Conservation (phyloP, 2,329 filamentous ascomycete genomes). For the Nigrograna mackinnonii region DNA sequence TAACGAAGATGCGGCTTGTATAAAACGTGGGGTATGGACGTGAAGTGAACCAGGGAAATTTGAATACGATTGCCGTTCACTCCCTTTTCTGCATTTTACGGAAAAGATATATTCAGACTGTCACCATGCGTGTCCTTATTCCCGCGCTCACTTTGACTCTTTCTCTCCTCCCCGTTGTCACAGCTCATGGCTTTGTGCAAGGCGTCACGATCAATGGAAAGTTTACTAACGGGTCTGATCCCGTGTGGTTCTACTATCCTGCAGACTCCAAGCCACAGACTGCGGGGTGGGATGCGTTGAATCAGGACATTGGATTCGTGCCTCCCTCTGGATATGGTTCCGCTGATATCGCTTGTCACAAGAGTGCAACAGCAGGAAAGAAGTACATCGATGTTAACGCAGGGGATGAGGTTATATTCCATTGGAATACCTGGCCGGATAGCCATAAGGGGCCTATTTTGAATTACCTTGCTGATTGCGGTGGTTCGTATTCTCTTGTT, state of each 20-base stretch:
- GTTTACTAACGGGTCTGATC: slow-evolving; percentile 33
- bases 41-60: no score
- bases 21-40: no score
- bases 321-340: slow-evolving; percentile 27
- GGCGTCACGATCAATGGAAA: slow-evolving; percentile 23
- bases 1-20: no score
- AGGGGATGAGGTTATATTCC: slow-evolving; percentile 34
- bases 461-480: slow-evolving; percentile 42
- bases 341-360: slow-evolving; percentile 43
- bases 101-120: no score
- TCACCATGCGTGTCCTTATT: slow-evolving; percentile 8
- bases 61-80: no score
- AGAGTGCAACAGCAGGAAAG: slow-evolving; percentile 36
- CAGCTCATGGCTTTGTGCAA: slow-evolving; percentile 36
- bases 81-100: no score
- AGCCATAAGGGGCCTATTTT: slow-evolving; percentile 43
- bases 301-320: slow-evolving; percentile 43
- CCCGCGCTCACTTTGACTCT: slow-evolving; percentile 20
- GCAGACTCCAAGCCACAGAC: slow-evolving; percentile 26
- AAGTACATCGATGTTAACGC: slow-evolving; percentile 37
- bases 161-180: slow-evolving; percentile 20
- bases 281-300: slow-evolving; percentile 38
- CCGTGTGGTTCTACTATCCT: slow-evolving; percentile 34
- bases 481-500: slow-evolving; percentile 27
- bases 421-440: slow-evolving; percentile 41